Base-by-base conservation (phyloP, 306 rosid genomes). In the Sophora flavescens region DNA sequence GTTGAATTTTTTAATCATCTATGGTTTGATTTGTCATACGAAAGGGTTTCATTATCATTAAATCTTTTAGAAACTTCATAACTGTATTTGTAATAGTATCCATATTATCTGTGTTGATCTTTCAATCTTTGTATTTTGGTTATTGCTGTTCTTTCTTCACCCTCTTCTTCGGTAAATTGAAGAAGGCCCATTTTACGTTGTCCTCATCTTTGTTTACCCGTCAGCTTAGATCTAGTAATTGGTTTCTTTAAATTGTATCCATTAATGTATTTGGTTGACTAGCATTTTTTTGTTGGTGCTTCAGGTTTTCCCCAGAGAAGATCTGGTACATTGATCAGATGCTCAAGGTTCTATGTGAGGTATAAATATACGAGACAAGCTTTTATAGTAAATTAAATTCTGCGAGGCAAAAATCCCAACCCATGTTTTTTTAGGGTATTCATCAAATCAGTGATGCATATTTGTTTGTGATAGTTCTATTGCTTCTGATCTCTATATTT, bases 321-420 rank as follows among this genome's bases (percentile, higher is more conserved):
- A 90, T 95, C 68, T 95, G 99, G 99, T 95, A 95, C 86, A 87
- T 95, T 60, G 97, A 95, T 83, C 97, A 89, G 91, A 95, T 95
- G 99, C 97, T 95, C 39, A 92, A 89, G 89, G 99, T 95, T 92
- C 92, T 95, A 77, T 85, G 92, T 54, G 97, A 95, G 99, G 99
- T 95, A 95, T 85, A 88, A 84, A 84, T 77, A 75, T 74, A 51
- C 35, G 81, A 72, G 67, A 77, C 82, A 66, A 70, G 36, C 60
- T 44, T 64, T 81, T 78, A 64, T 59, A 42, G 61, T 64, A 61
- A 74, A 57, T 53, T 69, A 60, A 69, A 68, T 68, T 44, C 10
- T 45, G 32, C 65, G 28, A 39, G 52, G 52, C n/a, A 39, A 68
- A 69, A 69, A 7, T 22, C 50, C 70, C 14, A 1, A 38, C 26